Percentiles rank a stretch among this genome's conserved stretches.
Evolutionary conservation across 352 stramenopile genomes (phyloP).

Genomic region (Pythium monospermum): DNA sequence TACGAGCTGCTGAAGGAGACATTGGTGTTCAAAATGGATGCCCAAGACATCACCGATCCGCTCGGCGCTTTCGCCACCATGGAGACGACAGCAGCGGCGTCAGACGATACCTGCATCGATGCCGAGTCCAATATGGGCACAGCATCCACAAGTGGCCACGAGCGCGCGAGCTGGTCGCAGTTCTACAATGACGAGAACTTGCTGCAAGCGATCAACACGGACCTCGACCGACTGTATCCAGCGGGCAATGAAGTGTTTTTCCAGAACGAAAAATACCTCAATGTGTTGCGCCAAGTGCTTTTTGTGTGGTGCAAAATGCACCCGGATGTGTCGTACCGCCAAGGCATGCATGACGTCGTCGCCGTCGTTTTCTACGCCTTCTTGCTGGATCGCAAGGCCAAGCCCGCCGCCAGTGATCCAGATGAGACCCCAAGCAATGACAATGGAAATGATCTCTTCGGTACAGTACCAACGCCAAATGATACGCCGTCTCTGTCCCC

Average conservation of each 20-base stretch:
- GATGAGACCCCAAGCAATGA: conserved; percentile 1
- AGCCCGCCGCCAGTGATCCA: conserved; percentile 6
- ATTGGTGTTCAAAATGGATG: conserved; percentile 65
- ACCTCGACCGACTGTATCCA: conserved; percentile 71
- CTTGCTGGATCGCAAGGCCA: conserved; percentile 18
- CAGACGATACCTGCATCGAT: background rate
- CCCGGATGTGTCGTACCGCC: conserved; percentile 74
- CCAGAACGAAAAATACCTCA: conserved; percentile 60
- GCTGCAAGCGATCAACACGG: conserved; percentile 78
- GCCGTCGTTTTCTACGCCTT: conserved; percentile 77
- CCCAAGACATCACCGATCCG: conserved; percentile 37
- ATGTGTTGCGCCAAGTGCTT: conserved; percentile 62
- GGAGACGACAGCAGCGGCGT: background rate
- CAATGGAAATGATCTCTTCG: conserved; percentile 18
- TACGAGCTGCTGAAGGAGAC: conserved; percentile 55
- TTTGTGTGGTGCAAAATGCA: conserved; percentile 84
- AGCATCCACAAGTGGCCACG: background rate
- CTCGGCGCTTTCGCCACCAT: conserved; percentile 30
- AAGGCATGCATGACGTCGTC: conserved; percentile 83
- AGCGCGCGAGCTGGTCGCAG: conserved; percentile 40
- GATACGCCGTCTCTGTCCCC: no score
- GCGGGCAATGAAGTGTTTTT: conserved; percentile 73
- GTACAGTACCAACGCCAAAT: background rate
- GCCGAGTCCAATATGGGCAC: background rate
- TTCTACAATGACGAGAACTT: conserved; percentile 68